A percentile compares a stretch with the other conserved stretches of the same genome.
Evolutionary conservation across 805 yeast genomes (phyloP).

Genomic region (Yamadazyma scolyti): DNA sequence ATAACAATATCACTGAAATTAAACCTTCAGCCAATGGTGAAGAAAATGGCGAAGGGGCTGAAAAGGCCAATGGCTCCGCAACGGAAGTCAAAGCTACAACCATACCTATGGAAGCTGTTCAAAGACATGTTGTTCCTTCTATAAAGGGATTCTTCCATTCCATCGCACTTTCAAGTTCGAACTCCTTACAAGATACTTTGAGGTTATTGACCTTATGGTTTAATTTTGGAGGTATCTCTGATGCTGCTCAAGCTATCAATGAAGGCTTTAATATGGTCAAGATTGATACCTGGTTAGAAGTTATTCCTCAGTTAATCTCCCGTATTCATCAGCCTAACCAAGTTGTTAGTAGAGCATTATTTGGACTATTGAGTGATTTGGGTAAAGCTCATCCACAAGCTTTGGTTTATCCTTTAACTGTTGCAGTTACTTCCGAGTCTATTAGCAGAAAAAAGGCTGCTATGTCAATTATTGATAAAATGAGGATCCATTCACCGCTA

Average conservation of each 20-base stretch:
- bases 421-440: constrained; percentile 92
- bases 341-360: constrained; percentile 72
- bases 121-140: constrained; percentile 92
- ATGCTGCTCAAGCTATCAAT: constrained; percentile 83
- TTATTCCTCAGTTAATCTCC: constrained; percentile 91
- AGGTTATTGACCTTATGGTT: constrained; percentile 92
- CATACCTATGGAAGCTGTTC: constrained; percentile 55
- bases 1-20: constrained; percentile 15
- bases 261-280: constrained; percentile 89
- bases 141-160: constrained; percentile 95
- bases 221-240: constrained; percentile 89
- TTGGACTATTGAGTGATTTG: constrained; percentile 76
- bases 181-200: constrained; percentile 88
- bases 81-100: constrained; percentile 14
- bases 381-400: constrained; percentile 98
- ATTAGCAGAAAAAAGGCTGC: constrained; percentile 90
- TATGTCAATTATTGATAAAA: constrained; percentile 80
- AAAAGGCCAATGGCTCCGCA: constrained; percentile 7
- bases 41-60: constrained; percentile 16
- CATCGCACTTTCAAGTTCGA: constrained; percentile 78
- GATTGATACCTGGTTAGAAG: constrained; percentile 93
- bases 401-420: constrained; percentile 89
- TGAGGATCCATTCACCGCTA: constrained; percentile 81
- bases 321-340: constrained; percentile 95
- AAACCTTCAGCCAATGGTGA: constrained; percentile 10